Percentiles rank a stretch among this genome's conserved stretches.
Conservation (phyloP, 345 rosid species). For the Firmiana major region DNA sequence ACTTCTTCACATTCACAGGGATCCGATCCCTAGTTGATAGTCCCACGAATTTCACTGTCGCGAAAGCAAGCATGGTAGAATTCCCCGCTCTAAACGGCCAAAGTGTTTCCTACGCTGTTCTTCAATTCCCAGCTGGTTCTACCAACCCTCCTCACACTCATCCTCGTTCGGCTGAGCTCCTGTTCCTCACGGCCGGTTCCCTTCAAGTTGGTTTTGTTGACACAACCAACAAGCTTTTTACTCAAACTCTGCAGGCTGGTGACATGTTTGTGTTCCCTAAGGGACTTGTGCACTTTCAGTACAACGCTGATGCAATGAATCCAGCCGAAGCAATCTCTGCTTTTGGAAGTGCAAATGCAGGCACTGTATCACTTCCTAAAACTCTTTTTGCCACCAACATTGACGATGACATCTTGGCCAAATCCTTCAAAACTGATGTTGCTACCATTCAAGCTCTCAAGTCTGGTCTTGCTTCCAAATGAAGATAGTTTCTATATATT, state of each 20-base stretch:
- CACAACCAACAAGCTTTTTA: not conserved
- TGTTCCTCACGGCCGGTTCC: not conserved
- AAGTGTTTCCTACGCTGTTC: not conserved
- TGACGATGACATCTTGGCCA: not conserved
- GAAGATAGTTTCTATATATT: not conserved
- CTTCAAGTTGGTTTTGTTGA: not conserved
- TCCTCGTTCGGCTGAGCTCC: not conserved
- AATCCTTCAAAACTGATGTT: conserved; percentile 4
- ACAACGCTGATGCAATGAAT: not conserved
- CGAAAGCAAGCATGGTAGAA: not conserved
- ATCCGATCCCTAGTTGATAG: not conserved
- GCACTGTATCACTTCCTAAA: not conserved
- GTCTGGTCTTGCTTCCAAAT: not conserved
- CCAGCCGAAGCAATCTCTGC: not conserved
- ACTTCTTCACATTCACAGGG: not conserved
- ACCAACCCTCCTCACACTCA: not conserved
- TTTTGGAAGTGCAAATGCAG: not conserved
- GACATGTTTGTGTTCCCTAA: not conserved
- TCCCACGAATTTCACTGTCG: not conserved
- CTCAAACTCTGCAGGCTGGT: not conserved
- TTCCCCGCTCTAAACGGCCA: not conserved
- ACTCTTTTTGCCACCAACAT: not conserved
- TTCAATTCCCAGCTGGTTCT: not conserved
- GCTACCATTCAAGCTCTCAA: conserved; percentile 1
- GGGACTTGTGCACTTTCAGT: not conserved